These are phyloP conservation scores for Ambrosia hybrid DNA, from an alignment of 140 eudicot species.

Conservation along the genomic window DNA sequence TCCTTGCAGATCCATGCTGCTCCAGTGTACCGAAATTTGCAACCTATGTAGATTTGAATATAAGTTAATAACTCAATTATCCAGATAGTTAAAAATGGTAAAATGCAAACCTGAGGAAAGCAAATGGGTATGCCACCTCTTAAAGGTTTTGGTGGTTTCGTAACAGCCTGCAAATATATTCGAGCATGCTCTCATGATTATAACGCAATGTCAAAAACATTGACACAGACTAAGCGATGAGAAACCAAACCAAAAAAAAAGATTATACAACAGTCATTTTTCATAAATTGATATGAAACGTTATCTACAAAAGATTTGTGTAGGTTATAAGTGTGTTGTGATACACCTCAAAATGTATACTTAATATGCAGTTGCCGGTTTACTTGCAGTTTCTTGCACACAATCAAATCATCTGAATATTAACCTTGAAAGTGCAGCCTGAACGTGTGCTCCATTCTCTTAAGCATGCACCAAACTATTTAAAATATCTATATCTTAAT, in stretches of 20 bases:
- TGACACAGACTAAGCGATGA: not conserved
- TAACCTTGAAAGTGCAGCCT: constrained; percentile 1
- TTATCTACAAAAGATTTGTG: constrained; percentile 5
- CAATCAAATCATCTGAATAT: constrained; percentile 2
- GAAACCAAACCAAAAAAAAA: not conserved
- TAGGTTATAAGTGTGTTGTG: not conserved
- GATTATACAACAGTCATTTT: not conserved
- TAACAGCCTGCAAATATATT: constrained; percentile 53
- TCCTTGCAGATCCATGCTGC: constrained; percentile 85
- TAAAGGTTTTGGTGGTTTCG: constrained; percentile 69
- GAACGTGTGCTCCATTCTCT: not conserved
- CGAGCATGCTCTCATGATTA: constrained; percentile 18
- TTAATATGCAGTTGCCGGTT: not conserved
- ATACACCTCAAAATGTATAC: not conserved
- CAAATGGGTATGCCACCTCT: constrained; percentile 83
- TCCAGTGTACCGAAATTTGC: constrained; percentile 72
- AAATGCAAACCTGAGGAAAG: constrained; percentile 71
- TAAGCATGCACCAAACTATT: not conserved
- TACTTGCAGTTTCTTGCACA: constrained; percentile 1
- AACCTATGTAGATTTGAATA: constrained; percentile 45
- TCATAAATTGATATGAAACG: not conserved
- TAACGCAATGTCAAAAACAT: not conserved
- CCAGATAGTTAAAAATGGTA: not conserved
- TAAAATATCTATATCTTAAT: not conserved
- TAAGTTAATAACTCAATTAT: constrained; percentile 25